Conservation (phyloP, 176 grass and related monocot genomes). For the Raddia distichophylla region DNA sequence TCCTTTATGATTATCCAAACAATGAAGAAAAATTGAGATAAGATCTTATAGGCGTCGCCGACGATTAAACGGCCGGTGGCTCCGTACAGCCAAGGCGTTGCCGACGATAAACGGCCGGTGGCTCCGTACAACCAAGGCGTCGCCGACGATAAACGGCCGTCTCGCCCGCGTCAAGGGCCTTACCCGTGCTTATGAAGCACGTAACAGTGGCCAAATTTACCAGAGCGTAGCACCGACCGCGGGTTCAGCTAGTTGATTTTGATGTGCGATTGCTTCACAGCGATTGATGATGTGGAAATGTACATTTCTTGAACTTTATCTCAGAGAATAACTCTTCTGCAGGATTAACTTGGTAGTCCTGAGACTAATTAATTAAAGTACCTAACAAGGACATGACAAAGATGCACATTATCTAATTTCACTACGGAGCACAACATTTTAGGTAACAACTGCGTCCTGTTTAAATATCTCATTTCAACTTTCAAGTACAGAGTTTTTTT, state of each 20-base stretch:
- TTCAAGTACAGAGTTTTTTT: not conserved
- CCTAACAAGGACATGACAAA: constrained; percentile 35
- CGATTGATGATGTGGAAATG: not conserved
- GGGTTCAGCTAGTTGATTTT: not conserved
- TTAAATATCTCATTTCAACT: not conserved
- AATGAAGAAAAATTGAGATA: too few relatives aligned
- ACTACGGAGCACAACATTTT: constrained; percentile 19
- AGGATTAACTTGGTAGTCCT: not conserved
- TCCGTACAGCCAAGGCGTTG: too few relatives aligned
- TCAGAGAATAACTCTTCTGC: not conserved
- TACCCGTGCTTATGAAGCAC: too few relatives aligned
- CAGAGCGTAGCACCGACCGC: not conserved
- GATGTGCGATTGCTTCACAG: not conserved
- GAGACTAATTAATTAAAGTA: not conserved
- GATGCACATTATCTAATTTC: constrained; percentile 12
- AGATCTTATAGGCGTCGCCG: too few relatives aligned
- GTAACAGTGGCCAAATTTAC: not conserved
- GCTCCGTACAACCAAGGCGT: too few relatives aligned
- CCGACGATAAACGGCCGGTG: too few relatives aligned
- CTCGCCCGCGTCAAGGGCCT: too few relatives aligned
- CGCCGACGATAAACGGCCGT: too few relatives aligned
- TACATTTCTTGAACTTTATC: not conserved
- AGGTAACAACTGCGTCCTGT: not conserved
- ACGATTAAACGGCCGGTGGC: too few relatives aligned
- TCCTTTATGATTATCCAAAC: too few relatives aligned